Conservation (phyloP, 1,284 basidiomycete genomes). For the Ustilago curta region DNA sequence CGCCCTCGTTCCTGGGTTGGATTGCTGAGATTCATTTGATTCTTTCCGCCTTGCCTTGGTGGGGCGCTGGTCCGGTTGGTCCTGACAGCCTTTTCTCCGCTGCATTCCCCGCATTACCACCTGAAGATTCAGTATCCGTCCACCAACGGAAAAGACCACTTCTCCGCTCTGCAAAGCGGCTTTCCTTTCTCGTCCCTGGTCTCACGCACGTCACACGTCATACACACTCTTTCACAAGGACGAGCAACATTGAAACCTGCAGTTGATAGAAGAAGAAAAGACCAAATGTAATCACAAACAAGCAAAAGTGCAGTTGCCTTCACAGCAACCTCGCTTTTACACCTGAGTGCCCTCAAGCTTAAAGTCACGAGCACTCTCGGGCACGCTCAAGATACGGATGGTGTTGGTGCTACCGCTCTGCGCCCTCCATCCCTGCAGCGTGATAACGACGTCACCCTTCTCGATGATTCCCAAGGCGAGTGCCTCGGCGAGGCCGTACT, state of each 20-base stretch:
- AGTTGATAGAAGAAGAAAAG: constrained; percentile 3
- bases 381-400: constrained; percentile 64
- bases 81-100: neutral
- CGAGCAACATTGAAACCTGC: constrained; percentile 6
- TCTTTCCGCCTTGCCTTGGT: neutral
- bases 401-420: constrained; percentile 85
- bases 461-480: constrained; percentile 87
- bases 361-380: constrained; percentile 62
- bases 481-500: constrained; percentile 88
- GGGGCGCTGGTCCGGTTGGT: neutral
- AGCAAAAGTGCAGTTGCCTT: constrained; percentile 2
- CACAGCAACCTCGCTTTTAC: neutral
- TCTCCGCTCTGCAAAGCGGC: neutral
- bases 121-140: neutral
- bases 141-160: neutral
- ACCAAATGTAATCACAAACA: constrained; percentile 29
- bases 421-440: constrained; percentile 98
- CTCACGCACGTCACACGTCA: neutral
- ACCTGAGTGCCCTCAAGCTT: constrained; percentile 63
- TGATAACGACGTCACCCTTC: constrained; percentile 89
- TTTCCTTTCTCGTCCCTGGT: neutral
- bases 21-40: neutral
- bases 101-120: no score
- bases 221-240: neutral
- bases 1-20: neutral